These are phyloP conservation scores for Aureobasidium mangrovei DNA, from an alignment of 2,329 filamentous ascomycete species.

Conservation along the genomic window DNA sequence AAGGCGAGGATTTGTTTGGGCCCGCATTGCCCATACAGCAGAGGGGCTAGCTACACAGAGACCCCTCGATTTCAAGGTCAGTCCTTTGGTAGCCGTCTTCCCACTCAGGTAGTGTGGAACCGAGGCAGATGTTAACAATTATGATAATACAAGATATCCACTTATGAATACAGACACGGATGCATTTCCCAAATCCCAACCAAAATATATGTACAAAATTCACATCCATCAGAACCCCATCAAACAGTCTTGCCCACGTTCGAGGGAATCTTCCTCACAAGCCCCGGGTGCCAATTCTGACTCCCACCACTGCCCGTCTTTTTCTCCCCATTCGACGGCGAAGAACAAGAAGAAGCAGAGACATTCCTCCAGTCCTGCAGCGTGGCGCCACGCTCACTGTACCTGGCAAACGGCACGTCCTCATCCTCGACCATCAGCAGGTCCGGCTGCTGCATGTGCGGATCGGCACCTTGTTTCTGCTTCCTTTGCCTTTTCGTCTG, in stretches of 20 bases:
- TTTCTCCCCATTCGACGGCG: background rate
- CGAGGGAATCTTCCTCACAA: conserved; percentile 9
- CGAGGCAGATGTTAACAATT: background rate
- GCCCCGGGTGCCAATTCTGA: background rate
- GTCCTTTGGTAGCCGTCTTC: too few relatives aligned
- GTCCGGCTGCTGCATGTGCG: conserved; percentile 10
- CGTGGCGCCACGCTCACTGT: background rate
- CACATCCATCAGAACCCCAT: background rate
- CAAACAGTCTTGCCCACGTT: background rate
- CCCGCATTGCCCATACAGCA: conserved; percentile 17
- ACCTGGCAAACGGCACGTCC: background rate
- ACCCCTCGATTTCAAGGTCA: too few relatives aligned
- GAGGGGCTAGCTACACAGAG: background rate
- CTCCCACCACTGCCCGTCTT: background rate
- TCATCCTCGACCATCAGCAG: conserved; percentile 9
- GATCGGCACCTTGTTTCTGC: background rate
- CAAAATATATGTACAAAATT: background rate
- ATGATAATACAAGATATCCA: background rate
- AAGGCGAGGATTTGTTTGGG: conserved; percentile 39
- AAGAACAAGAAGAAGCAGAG: background rate
- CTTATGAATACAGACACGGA: background rate
- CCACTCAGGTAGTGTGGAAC: too few relatives aligned
- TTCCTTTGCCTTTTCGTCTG: background rate
- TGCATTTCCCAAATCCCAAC: background rate
- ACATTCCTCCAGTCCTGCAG: conserved; percentile 2